Percentiles rank a stretch among this genome's conserved stretches.
Evolutionary conservation across 257 asterid genomes (phyloP).

Genomic region (Penstemon davidsonii): DNA sequence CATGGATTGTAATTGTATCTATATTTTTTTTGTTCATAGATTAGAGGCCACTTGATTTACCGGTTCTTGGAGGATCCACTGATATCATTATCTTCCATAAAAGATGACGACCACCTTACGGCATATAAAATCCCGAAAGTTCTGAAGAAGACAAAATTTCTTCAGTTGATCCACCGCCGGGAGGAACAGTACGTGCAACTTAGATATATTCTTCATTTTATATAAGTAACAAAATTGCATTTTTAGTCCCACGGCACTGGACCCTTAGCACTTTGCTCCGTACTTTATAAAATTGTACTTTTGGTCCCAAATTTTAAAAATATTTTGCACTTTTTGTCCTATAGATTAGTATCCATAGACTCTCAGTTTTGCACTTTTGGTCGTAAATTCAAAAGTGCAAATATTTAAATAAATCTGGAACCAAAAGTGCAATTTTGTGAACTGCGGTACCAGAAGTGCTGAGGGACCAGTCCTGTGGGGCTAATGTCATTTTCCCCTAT

Average conservation of each 20-base stretch:
- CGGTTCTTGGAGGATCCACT: conserved; percentile 91
- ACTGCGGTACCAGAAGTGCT: not conserved
- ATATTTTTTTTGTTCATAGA: conserved; percentile 46
- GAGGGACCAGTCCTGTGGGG: not conserved
- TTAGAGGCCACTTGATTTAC: conserved; percentile 87
- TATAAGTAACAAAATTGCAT: not conserved
- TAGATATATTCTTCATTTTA: conserved; percentile 1
- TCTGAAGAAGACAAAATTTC: conserved; percentile 72
- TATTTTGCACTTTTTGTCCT: too few species aligned
- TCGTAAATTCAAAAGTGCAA: too few species aligned
- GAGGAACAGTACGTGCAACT: conserved; percentile 76
- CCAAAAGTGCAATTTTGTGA: too few species aligned
- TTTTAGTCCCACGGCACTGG: too few species aligned
- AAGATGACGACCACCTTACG: conserved; percentile 92
- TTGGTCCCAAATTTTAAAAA: too few species aligned
- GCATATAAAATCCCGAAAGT: conserved; percentile 88
- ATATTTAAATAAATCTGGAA: too few species aligned
- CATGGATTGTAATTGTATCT: conserved; percentile 21
- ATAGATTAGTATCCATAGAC: too few species aligned
- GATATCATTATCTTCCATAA: conserved; percentile 71
- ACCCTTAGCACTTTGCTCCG: too few species aligned
- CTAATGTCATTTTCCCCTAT: not conserved
- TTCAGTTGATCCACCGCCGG: conserved; percentile 91
- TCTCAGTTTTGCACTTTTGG: too few species aligned
- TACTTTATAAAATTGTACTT: too few species aligned